phyloP scores from a whole-genome alignment of 1,284 basidiomycete species.

The Athelia sp. region DNA sequence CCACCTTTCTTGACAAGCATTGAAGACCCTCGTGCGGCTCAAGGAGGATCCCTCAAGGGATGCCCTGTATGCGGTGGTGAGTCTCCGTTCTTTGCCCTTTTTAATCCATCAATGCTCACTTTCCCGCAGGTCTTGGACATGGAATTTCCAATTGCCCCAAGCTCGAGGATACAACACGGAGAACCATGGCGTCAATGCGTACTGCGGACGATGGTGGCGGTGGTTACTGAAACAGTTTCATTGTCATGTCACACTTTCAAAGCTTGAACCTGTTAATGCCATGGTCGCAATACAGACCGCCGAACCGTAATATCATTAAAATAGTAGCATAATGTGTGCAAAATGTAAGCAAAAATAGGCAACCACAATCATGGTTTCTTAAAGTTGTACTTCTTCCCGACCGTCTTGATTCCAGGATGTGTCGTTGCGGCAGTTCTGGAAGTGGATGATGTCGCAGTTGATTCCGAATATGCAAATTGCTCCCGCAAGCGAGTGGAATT shows the following conservation, averaged over 20 bases:
- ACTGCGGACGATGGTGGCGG: slow-evolving; percentile 51
- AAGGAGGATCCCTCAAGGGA: slow-evolving; percentile 75
- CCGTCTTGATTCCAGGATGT: background rate
- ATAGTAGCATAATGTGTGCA: too few species aligned
- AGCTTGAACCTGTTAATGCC: too few species aligned
- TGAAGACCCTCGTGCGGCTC: slow-evolving; percentile 84
- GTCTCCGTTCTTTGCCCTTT: slow-evolving; percentile 13
- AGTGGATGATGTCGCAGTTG: background rate
- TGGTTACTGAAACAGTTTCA: background rate
- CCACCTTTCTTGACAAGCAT: slow-evolving; percentile 92
- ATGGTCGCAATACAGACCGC: too few species aligned
- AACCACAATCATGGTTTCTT: too few species aligned
- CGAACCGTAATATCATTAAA: too few species aligned
- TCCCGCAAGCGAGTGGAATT: background rate
- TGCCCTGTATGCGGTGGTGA: slow-evolving; percentile 95
- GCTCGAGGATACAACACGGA: slow-evolving; percentile 86
- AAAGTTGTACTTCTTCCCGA: background rate
- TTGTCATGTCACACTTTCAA: too few species aligned
- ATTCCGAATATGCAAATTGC: background rate
- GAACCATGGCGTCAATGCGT: slow-evolving; percentile 84
- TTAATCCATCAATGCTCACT: slow-evolving; percentile 3
- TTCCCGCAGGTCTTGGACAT: slow-evolving; percentile 77
- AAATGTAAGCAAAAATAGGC: too few species aligned
- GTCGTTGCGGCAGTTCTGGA: too few species aligned
- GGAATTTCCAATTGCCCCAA: slow-evolving; percentile 94